Conservation (phyloP, 1,284 basidiomycete genomes). For the Puccinia novopanici region DNA sequence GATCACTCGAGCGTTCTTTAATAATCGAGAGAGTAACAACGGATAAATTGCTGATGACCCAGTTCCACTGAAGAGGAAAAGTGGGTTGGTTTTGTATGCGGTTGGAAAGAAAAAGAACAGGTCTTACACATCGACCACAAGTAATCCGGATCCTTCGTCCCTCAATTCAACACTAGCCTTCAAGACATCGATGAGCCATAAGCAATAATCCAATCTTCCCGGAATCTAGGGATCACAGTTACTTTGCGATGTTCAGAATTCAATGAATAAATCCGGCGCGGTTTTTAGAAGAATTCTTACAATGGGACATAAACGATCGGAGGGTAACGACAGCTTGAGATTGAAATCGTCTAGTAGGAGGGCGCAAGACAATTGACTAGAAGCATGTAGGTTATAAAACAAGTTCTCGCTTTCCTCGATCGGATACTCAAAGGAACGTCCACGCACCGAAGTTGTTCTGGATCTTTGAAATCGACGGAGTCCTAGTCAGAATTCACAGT, state of each 20-base stretch:
- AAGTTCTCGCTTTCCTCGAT: constrained; percentile 62
- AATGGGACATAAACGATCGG: constrained; percentile 79
- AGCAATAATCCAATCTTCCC: constrained; percentile 41
- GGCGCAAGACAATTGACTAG: constrained; percentile 67
- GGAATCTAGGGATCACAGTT: constrained; percentile 21
- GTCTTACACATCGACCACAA: constrained; percentile 28
- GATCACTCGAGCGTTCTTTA: constrained; percentile 66
- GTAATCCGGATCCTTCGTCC: not conserved
- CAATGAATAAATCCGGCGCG: not conserved
- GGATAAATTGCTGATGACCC: constrained; percentile 89
- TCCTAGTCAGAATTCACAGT: constrained; percentile 3
- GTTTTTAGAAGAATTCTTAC: constrained; percentile 62
- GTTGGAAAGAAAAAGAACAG: not conserved
- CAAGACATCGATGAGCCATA: constrained; percentile 43
- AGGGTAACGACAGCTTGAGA: constrained; percentile 67
- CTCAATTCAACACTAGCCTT: constrained; percentile 22
- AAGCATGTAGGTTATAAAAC: not conserved
- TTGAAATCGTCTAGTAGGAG: constrained; percentile 74
- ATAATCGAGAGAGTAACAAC: constrained; percentile 69
- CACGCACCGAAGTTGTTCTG: constrained; percentile 68
- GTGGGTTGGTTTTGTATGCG: not conserved
- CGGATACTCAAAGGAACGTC: not conserved
- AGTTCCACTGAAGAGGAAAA: constrained; percentile 69
- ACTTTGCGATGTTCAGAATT: not conserved
- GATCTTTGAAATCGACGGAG: constrained; percentile 72